A percentile compares a stretch with the other conserved stretches of the same genome.
These are phyloP conservation scores for Apiotrichum montevideense DNA, from an alignment of 1,284 basidiomycete genomes.

Conservation along the genomic window DNA sequence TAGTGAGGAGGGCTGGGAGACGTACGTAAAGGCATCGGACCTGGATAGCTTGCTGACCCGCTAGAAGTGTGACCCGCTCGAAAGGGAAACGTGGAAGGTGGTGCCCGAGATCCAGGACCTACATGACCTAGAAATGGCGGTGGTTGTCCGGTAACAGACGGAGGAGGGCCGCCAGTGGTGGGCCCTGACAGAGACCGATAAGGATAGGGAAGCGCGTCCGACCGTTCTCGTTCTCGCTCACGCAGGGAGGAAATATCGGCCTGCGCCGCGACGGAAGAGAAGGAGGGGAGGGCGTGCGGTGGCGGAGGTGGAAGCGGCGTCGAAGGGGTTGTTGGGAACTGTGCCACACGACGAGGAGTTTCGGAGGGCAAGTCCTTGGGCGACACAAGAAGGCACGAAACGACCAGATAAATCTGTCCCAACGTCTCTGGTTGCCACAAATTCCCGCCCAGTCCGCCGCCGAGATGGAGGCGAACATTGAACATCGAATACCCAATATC, in stretches of 20 bases:
- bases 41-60: not conserved
- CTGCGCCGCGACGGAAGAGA: constrained; percentile 14
- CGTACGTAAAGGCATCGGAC: not conserved
- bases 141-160: too few species aligned
- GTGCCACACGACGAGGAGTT: not conserved
- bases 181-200: not conserved
- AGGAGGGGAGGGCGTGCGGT: constrained; percentile 9
- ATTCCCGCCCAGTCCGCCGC: constrained; percentile 37
- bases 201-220: not conserved
- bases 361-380: constrained; percentile 18
- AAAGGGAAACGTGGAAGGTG: not conserved
- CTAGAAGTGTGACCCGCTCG: not conserved
- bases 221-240: not conserved
- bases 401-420: constrained; percentile 34
- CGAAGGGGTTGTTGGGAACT: not conserved
- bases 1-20: not conserved
- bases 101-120: not conserved
- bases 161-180: not conserved
- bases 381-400: constrained; percentile 33
- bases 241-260: constrained; percentile 2
- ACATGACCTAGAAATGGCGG: not conserved
- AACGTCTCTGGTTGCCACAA: constrained; percentile 32
- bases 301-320: constrained; percentile 9
- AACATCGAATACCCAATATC: constrained; percentile 28
- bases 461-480: constrained; percentile 41